Evolutionary conservation across 2,329 filamentous ascomycete genomes (phyloP).

Genomic region (Sporothrix variecibatus): DNA sequence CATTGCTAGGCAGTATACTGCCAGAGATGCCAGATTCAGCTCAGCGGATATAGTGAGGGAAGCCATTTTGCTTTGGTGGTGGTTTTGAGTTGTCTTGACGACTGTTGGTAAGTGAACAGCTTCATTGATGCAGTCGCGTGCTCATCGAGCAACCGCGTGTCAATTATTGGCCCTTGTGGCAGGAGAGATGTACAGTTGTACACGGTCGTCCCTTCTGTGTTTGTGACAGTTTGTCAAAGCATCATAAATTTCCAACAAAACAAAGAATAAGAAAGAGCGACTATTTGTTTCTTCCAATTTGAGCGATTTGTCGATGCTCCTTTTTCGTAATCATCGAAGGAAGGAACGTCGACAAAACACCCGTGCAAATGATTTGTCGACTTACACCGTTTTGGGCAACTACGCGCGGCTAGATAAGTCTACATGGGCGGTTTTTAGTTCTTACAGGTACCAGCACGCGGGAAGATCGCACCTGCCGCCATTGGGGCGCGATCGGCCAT

Average conservation of each 20-base stretch:
- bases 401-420: not conserved
- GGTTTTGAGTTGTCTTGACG: conserved; percentile 18
- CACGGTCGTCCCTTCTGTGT: not conserved
- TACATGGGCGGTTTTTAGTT: not conserved
- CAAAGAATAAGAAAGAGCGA: not conserved
- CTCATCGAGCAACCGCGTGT: not conserved
- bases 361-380: not conserved
- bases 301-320: not conserved
- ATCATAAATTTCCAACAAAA: too few species aligned
- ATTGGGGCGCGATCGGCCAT: conserved; percentile 7
- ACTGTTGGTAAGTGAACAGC: conserved; percentile 17
- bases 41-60: not conserved
- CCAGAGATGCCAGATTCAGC: too few species aligned
- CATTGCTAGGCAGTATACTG: not conserved
- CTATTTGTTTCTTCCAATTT: not conserved
- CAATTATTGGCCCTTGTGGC: not conserved
- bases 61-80: not conserved
- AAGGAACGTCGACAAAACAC: not conserved
- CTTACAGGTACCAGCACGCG: conserved; percentile 3
- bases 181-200: not conserved
- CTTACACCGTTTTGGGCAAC: conserved; percentile 23
- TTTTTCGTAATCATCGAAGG: not conserved
- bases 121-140: not conserved
- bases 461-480: conserved; percentile 8
- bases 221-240: not conserved